These are phyloP conservation scores for Pleurotus citrinopileatus DNA, from an alignment of 768 basidiomycete species.

Conservation along the genomic window DNA sequence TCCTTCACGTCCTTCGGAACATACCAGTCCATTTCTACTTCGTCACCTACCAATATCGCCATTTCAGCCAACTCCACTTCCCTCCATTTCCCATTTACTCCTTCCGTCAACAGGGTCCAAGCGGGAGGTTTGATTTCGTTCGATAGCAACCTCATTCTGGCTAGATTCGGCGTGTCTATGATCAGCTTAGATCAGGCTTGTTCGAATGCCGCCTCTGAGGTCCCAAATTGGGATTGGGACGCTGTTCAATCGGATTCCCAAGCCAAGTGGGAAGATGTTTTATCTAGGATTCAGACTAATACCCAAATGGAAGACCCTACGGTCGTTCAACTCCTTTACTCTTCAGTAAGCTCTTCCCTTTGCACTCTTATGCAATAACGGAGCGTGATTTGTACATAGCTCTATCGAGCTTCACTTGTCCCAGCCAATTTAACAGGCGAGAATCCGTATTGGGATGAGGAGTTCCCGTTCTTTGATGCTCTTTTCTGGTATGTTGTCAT, in stretches of 20 bases:
- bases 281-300: slow-evolving; percentile 34
- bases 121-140: slow-evolving; percentile 45
- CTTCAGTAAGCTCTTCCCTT: slow-evolving; percentile 31
- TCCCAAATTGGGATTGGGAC: slow-evolving; percentile 47
- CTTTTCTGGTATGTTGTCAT: slow-evolving; percentile 42
- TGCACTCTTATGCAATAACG: neutral
- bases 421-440: slow-evolving; percentile 49
- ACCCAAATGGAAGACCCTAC: slow-evolving; percentile 34
- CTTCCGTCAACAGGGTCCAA: slow-evolving; percentile 34
- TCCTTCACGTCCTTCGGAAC: slow-evolving; percentile 33
- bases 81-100: slow-evolving; percentile 35
- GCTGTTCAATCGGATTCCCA: slow-evolving; percentile 34
- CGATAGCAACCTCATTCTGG: slow-evolving; percentile 33
- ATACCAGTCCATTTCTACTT: slow-evolving; percentile 33
- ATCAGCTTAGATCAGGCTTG: slow-evolving; percentile 51
- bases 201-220: slow-evolving; percentile 52
- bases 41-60: slow-evolving; percentile 30
- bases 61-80: slow-evolving; percentile 29
- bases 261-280: slow-evolving; percentile 40
- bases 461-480: slow-evolving; percentile 48
- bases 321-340: slow-evolving; percentile 44
- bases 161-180: slow-evolving; percentile 61
- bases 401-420: slow-evolving; percentile 48
- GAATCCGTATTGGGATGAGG: slow-evolving; percentile 48
- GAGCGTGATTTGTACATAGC: too few species aligned